A percentile compares a stretch with the other conserved stretches of the same genome.
Conservation (phyloP, 495 filamentous ascomycete genomes). For the Niebla homalea region DNA sequence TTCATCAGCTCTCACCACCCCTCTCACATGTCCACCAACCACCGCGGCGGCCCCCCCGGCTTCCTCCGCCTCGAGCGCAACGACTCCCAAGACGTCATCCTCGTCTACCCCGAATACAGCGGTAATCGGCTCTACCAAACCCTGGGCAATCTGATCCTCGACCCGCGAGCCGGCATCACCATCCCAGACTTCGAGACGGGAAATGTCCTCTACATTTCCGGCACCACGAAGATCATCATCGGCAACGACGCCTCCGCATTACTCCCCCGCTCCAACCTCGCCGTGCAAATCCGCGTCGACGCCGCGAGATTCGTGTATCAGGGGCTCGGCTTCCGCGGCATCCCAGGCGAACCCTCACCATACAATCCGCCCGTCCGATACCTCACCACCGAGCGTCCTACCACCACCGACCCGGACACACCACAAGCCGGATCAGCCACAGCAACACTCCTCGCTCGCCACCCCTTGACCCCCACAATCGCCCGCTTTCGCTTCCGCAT, state of each 20-base stretch:
- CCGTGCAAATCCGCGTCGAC: constrained; percentile 48
- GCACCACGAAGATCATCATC: constrained; percentile 47
- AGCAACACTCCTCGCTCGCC: constrained; percentile 41
- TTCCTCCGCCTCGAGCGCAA: constrained; percentile 56
- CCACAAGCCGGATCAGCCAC: constrained; percentile 20
- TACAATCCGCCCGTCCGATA: constrained; percentile 57
- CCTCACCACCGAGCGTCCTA: constrained; percentile 34
- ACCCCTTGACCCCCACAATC: constrained; percentile 49
- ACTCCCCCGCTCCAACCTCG: constrained; percentile 58
- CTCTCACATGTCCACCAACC: constrained; percentile 71
- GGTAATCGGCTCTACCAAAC: constrained; percentile 75
- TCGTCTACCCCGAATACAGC: constrained; percentile 69
- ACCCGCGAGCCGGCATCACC: constrained; percentile 48
- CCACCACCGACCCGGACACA: constrained; percentile 14
- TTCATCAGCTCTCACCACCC: constrained; percentile 54
- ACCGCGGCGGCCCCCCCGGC: constrained; percentile 60
- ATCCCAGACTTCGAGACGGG: constrained; percentile 61
- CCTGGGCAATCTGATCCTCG: constrained; percentile 56
- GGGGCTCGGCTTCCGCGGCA: constrained; percentile 54
- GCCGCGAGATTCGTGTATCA: constrained; percentile 47
- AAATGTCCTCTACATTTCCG: constrained; percentile 58
- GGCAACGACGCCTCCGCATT: constrained; percentile 43
- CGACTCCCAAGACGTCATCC: constrained; percentile 28
- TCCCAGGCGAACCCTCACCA: constrained; percentile 42
- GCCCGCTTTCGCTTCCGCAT: constrained; percentile 49